Base-by-base conservation (phyloP, 2,329 filamentous ascomycete species). In the Metarhizium brunneum region DNA sequence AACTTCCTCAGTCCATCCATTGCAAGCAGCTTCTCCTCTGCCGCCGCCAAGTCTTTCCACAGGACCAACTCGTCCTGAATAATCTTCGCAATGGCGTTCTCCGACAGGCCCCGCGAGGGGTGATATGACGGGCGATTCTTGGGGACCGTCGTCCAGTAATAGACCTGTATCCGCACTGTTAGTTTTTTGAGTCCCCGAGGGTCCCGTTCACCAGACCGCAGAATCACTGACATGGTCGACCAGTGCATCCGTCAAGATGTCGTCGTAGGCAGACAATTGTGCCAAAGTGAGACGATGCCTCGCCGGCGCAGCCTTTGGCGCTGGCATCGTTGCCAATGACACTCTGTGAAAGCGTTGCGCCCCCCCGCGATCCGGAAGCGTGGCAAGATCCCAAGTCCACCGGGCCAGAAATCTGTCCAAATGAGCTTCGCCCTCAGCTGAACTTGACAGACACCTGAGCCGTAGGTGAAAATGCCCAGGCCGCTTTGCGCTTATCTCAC, bases 131-230 rank as follows among this genome's bases (percentile, higher is more conserved):
- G 85, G 58, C 88, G 86, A 66, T 97, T 96, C 73, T 99, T 99
- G 61, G 92, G 92, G 57, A 96, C 96, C 4, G 83, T 88, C 6
- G 92, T 92, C 92, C 94, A 97, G 76, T 94, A 99, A 72, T 89
- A 96, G 10, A 90, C 87, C 92, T 96, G 63, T 58, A 51, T 7
- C 59, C 3, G 8, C 35, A 54, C n/a, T 52, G 57, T 68, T 52
- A 58, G 57, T 50, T 45, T 48, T 40, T 25, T 3, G 36, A 48
- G 13, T 16, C 36, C 25, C 36, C 18, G 11, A 32, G 30, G 30
- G 42, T 45, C n/a, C 30, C 32, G 8, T 30, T 16, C 25, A n/a
- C 42, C 14, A 6, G 25, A 51, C 25, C 25, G 25, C 25, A 14
- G 6, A 30, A 3, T 13, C 38, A 80, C 88, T 73, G 81, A 96